A percentile compares a stretch with the other conserved stretches of the same genome.
Conservation (phyloP, 495 filamentous ascomycete species). For the Penicillium maclennaniae region DNA sequence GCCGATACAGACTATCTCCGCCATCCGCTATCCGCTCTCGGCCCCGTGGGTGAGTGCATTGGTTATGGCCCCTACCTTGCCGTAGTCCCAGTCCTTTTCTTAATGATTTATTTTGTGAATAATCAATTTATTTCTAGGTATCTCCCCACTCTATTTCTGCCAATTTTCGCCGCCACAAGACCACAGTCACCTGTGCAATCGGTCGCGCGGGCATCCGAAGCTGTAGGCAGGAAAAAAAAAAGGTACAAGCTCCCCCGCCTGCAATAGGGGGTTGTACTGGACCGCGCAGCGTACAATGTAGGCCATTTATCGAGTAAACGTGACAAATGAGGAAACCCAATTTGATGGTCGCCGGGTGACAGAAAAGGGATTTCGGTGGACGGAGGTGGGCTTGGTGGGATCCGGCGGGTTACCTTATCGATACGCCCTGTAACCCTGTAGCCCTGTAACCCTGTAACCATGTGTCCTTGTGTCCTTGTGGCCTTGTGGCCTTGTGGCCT, state of each 20-base stretch:
- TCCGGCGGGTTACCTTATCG: constrained; percentile 17
- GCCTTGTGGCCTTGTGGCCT: too few relatives aligned
- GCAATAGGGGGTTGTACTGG: constrained; percentile 21
- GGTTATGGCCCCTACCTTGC: background rate
- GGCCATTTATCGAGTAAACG: constrained; percentile 22
- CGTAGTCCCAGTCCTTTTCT: background rate
- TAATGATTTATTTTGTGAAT: background rate
- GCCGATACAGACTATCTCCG: constrained; percentile 29
- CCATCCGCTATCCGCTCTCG: constrained; percentile 6
- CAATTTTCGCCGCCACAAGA: background rate
- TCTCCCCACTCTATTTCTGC: background rate
- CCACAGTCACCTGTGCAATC: background rate
- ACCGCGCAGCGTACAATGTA: constrained; percentile 26
- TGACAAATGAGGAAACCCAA: constrained; percentile 31
- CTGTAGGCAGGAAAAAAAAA: constrained; percentile 10
- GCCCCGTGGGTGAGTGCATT: constrained; percentile 6
- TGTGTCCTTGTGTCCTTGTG: too few relatives aligned
- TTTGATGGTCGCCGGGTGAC: constrained; percentile 13
- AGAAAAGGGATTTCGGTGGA: constrained; percentile 27
- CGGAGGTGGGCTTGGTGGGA: background rate
- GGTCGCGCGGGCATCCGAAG: constrained; percentile 11
- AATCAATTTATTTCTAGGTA: background rate
- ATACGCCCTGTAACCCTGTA: constrained; percentile 6
- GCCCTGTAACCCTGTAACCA: too few relatives aligned
- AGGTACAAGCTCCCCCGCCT: constrained; percentile 2